Percentiles rank a stretch among this genome's conserved stretches.
Conservation (phyloP, 495 filamentous ascomycete species). For the Lentithecium fluviatile region DNA sequence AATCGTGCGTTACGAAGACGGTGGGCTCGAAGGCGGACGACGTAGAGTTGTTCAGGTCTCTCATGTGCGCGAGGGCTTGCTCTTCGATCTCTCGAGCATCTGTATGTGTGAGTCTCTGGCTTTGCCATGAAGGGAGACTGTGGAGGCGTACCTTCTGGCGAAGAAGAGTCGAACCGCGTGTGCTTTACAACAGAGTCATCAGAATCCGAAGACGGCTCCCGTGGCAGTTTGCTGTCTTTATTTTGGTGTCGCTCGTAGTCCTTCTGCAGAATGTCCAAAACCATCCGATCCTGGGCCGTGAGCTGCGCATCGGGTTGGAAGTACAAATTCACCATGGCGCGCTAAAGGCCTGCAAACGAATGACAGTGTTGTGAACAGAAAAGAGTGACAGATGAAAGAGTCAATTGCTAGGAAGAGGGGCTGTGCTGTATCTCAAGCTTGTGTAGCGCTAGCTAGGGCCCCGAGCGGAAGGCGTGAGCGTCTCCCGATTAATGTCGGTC, state of each 20-base stretch:
- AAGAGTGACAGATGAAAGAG: too few relatives aligned
- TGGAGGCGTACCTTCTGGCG: conserved; percentile 16
- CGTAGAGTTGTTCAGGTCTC: conserved; percentile 54
- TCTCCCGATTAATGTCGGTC: too few relatives aligned
- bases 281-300: conserved; percentile 18
- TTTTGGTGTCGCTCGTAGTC: conserved; percentile 17
- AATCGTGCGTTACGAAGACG: conserved; percentile 54
- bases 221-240: neutral
- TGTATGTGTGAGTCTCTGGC: neutral
- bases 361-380: too few relatives aligned
- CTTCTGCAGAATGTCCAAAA: conserved; percentile 16
- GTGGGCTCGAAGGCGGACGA: conserved; percentile 53
- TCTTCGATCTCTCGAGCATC: conserved; percentile 11
- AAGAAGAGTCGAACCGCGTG: conserved; percentile 3
- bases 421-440: too few relatives aligned
- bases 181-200: conserved; percentile 3
- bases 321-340: conserved; percentile 23
- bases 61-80: conserved; percentile 39
- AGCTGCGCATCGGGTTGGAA: conserved; percentile 26
- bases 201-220: neutral
- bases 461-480: too few relatives aligned
- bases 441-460: too few relatives aligned
- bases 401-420: too few relatives aligned
- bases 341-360: too few relatives aligned
- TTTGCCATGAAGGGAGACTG: neutral